A percentile compares a stretch with the other conserved stretches of the same genome.
Conservation (phyloP, 164 flowering plant species). For the Taxillus chinensis region DNA sequence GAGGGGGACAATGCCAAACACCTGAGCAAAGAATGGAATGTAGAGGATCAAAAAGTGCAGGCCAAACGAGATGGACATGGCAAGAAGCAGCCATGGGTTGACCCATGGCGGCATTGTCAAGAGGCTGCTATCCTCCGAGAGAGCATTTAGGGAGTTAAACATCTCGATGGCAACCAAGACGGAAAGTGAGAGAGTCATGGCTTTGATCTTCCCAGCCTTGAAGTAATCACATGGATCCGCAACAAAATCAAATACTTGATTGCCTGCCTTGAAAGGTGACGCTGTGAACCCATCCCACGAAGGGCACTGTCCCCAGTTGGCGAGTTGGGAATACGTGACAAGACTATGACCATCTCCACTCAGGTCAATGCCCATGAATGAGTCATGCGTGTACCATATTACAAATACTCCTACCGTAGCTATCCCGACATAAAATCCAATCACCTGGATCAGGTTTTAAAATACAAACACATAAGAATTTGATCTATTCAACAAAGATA, state of each 20-base stretch:
- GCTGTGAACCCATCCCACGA: conserved; percentile 62
- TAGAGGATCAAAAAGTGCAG: conserved; percentile 74
- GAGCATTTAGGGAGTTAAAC: conserved; percentile 88
- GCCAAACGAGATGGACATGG: conserved; percentile 75
- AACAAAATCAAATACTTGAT: conserved; percentile 42
- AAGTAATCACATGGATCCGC: conserved; percentile 84
- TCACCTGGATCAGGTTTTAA: conserved; percentile 35
- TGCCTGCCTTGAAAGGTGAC: conserved; percentile 66
- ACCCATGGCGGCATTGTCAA: conserved; percentile 83
- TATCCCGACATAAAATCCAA: conserved; percentile 73
- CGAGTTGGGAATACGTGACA: conserved; percentile 67
- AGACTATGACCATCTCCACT: conserved; percentile 71
- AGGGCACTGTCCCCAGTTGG: conserved; percentile 67
- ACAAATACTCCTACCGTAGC: conserved; percentile 84
- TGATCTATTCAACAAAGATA: too few relatives aligned
- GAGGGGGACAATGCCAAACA: conserved; percentile 72
- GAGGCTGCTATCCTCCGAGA: conserved; percentile 85
- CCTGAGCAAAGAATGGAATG: conserved; percentile 64
- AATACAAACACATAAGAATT: too few relatives aligned
- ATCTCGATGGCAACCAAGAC: conserved; percentile 87
- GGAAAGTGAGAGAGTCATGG: conserved; percentile 80
- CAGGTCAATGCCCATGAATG: conserved; percentile 69
- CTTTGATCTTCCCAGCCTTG: conserved; percentile 72
- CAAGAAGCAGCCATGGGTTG: conserved; percentile 85
- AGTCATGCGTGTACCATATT: conserved; percentile 73